phyloP scores from a whole-genome alignment of 176 grass and related monocot genomes.

The Musa schizocarpa region DNA sequence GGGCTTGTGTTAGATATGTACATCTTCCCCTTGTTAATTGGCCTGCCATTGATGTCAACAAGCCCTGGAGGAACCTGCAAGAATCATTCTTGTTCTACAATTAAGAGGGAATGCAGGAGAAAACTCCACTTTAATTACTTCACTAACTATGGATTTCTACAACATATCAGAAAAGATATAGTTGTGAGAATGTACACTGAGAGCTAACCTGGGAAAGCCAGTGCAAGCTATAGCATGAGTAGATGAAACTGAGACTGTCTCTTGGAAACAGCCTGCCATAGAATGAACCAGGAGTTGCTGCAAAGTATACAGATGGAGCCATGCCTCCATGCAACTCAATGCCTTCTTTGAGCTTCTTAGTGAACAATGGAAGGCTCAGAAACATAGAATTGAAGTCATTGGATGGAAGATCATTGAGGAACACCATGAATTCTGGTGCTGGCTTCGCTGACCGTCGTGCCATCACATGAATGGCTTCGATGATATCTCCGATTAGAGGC shows the following conservation, averaged over 20 bases:
- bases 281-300: conserved; percentile 78
- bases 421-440: conserved; percentile 84
- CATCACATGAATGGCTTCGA: conserved; percentile 40
- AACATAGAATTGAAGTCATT: conserved; percentile 97
- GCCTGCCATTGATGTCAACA: conserved; percentile 22
- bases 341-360: conserved; percentile 34
- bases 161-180: too few species aligned
- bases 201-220: conserved; percentile 75
- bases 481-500: conserved; percentile 59
- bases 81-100: not conserved
- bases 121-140: too few species aligned
- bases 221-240: conserved; percentile 87
- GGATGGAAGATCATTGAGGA: conserved; percentile 91
- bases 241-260: conserved; percentile 72
- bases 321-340: conserved; percentile 39
- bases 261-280: conserved; percentile 70
- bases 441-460: conserved; percentile 36
- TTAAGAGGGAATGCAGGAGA: too few species aligned
- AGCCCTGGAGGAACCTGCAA: conserved; percentile 54
- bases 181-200: not conserved
- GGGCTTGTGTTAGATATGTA: conserved; percentile 79
- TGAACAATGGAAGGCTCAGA: conserved; percentile 61
- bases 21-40: conserved; percentile 79
- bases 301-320: conserved; percentile 62
- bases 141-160: too few species aligned